A percentile compares a stretch with the other conserved stretches of the same genome.
These are phyloP conservation scores for Artemisia argyi DNA, from an alignment of 129 eudicot genomes.

Conservation along the genomic window DNA sequence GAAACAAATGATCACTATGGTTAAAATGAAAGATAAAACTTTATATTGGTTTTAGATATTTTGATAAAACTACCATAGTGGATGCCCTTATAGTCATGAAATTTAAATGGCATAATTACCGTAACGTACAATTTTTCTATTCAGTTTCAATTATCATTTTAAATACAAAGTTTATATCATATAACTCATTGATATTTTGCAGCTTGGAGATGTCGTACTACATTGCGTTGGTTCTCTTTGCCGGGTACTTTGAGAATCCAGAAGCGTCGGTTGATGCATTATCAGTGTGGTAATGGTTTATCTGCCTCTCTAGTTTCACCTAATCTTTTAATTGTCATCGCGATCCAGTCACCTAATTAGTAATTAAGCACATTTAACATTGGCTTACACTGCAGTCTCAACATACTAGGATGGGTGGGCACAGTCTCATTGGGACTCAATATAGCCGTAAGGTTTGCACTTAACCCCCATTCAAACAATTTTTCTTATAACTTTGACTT, in stretches of 20 bases:
- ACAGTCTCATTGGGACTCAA: slow-evolving; percentile 30
- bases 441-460: slow-evolving; percentile 48
- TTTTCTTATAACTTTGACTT: not conserved
- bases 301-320: not conserved
- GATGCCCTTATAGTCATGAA: too few relatives aligned
- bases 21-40: too few relatives aligned
- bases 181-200: slow-evolving; percentile 17
- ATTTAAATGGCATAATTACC: not conserved
- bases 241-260: slow-evolving; percentile 49
- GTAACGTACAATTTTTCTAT: too few relatives aligned
- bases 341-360: not conserved
- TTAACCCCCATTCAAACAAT: not conserved
- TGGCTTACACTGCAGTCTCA: not conserved
- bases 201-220: slow-evolving; percentile 49
- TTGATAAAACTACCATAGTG: too few relatives aligned
- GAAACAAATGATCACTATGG: too few relatives aligned
- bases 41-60: too few relatives aligned
- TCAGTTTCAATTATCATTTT: too few relatives aligned
- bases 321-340: not conserved
- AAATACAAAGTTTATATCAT: too few relatives aligned
- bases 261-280: slow-evolving; percentile 43
- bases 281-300: slow-evolving; percentile 27
- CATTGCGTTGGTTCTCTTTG: slow-evolving; percentile 45
- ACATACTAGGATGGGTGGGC: slow-evolving; percentile 37
- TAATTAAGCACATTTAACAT: not conserved